Percentiles rank a stretch among this genome's conserved stretches.
These are phyloP conservation scores for Smallanthus sonchifolius DNA, from an alignment of 129 eudicot species.

Conservation along the genomic window DNA sequence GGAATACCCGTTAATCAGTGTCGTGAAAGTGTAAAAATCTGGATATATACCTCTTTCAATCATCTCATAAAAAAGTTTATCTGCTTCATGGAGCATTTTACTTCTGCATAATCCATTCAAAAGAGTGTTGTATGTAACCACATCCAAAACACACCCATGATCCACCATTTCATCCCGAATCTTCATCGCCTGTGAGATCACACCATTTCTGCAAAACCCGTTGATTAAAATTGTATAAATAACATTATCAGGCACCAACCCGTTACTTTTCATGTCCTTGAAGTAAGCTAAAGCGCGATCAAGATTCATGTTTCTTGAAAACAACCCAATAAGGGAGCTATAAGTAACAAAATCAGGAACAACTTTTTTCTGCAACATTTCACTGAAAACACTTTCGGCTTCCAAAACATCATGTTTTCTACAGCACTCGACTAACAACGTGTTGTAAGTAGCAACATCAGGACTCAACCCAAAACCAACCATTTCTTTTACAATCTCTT, in stretches of 20 bases:
- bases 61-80: slow-evolving; percentile 71
- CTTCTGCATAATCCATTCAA: slow-evolving; percentile 64
- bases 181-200: slow-evolving; percentile 59
- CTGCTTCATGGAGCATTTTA: slow-evolving; percentile 60
- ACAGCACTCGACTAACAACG: slow-evolving; percentile 61
- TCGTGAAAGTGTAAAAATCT: slow-evolving; percentile 61
- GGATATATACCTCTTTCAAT: slow-evolving; percentile 54
- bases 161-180: slow-evolving; percentile 72
- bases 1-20: slow-evolving; percentile 61
- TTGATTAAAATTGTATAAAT: slow-evolving; percentile 68
- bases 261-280: slow-evolving; percentile 48
- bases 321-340: slow-evolving; percentile 59
- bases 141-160: slow-evolving; percentile 63
- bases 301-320: slow-evolving; percentile 54
- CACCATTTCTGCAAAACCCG: slow-evolving; percentile 56
- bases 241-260: slow-evolving; percentile 64
- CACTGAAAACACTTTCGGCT: slow-evolving; percentile 39
- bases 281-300: slow-evolving; percentile 49
- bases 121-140: slow-evolving; percentile 70
- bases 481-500: slow-evolving; percentile 53
- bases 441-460: slow-evolving; percentile 59
- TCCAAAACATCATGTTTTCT: slow-evolving; percentile 36
- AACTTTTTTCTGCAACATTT: slow-evolving; percentile 41
- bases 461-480: slow-evolving; percentile 45
- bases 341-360: slow-evolving; percentile 65